Evolutionary conservation across 2,329 filamentous ascomycete genomes (phyloP).

Genomic region (Phaeosphaeriaceae sp.): DNA sequence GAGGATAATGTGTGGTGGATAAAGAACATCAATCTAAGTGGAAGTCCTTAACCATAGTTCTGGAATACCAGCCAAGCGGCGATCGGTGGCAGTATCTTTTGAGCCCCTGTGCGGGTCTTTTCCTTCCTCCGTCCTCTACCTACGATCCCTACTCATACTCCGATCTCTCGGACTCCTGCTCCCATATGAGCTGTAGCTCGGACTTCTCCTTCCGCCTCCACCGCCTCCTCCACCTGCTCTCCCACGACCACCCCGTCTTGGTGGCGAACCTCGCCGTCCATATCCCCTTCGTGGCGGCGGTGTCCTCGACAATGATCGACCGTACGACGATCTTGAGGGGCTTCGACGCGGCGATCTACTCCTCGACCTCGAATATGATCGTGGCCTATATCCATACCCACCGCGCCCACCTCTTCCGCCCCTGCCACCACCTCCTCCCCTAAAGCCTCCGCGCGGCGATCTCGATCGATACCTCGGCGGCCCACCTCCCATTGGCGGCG

Average conservation of each 20-base stretch:
- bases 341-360: conserved; percentile 53
- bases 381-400: conserved; percentile 31
- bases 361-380: conserved; percentile 45
- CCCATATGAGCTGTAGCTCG: conserved; percentile 69
- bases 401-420: conserved; percentile 37
- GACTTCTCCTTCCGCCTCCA: conserved; percentile 60
- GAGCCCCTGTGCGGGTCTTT: neutral
- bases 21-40: neutral
- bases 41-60: no score
- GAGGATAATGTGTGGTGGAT: neutral
- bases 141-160: conserved; percentile 51
- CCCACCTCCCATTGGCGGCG: conserved; percentile 43
- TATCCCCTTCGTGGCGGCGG: conserved; percentile 54
- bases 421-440: conserved; percentile 45
- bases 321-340: conserved; percentile 50
- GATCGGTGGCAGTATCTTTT: no score
- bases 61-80: no score
- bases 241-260: conserved; percentile 56
- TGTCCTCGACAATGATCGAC: conserved; percentile 46
- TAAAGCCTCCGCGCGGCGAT: conserved; percentile 47
- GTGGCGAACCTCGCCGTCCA: conserved; percentile 51
- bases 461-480: conserved; percentile 38
- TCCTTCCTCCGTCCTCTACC: conserved; percentile 7
- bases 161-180: conserved; percentile 58
- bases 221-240: conserved; percentile 55